Conservation (phyloP, 345 rosid species). For the Arabis alpina region DNA sequence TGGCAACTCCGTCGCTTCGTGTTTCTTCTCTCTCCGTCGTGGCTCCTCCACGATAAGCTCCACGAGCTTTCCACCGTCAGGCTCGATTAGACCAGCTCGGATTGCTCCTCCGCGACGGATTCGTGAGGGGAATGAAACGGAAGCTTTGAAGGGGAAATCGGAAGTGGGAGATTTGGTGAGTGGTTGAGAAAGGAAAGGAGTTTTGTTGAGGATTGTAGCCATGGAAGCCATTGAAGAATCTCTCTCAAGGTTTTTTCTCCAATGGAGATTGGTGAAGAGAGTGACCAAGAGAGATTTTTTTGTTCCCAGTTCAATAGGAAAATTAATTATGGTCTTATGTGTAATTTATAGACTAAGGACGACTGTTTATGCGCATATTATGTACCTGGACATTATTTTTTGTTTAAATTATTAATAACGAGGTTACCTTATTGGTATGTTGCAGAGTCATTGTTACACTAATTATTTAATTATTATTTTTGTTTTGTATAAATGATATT, state of each 20-base stretch:
- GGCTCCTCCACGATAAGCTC: conserved; percentile 71
- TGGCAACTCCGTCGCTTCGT: conserved; percentile 68
- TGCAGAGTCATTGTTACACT: not conserved
- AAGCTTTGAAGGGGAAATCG: conserved; percentile 49
- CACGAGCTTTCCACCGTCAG: conserved; percentile 87
- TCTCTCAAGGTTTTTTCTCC: conserved; percentile 16
- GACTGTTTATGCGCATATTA: conserved; percentile 12
- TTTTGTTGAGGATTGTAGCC: conserved; percentile 49
- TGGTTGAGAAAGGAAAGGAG: conserved; percentile 48
- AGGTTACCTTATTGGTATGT: conserved; percentile 32
- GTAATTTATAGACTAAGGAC: not conserved
- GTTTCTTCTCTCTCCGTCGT: conserved; percentile 52
- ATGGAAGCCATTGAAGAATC: conserved; percentile 63
- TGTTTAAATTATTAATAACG: not conserved
- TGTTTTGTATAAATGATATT: not conserved
- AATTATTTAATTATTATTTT: not conserved
- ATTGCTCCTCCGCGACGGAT: conserved; percentile 35
- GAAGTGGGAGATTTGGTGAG: conserved; percentile 48
- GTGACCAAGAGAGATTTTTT: conserved; percentile 14
- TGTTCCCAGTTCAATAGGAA: conserved; percentile 25
- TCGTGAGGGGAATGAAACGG: conserved; percentile 42
- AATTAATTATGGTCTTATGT: conserved; percentile 7
- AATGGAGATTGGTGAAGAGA: not conserved
- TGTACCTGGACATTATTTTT: conserved; percentile 2
- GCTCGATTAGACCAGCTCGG: conserved; percentile 69